Conservation (phyloP, 140 eudicot species). For the Ambrosia hybrid region DNA sequence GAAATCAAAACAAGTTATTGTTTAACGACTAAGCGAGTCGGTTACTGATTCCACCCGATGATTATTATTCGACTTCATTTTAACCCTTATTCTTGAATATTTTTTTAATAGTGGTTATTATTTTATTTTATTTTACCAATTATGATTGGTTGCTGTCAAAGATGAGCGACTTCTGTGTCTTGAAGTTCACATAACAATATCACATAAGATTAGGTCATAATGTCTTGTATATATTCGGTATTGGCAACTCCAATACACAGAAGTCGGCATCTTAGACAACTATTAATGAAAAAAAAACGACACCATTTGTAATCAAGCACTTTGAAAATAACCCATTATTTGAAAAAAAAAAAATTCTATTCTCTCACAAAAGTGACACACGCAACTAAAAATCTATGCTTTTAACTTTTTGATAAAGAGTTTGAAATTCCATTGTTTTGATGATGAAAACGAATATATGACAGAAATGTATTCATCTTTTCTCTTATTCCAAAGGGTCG, state of each 20-base stretch:
- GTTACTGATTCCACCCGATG: not conserved
- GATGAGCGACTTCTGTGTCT: too few species aligned
- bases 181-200: too few species aligned
- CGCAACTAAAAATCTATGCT: not conserved
- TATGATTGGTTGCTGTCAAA: too few species aligned
- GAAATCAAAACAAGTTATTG: slow-evolving; percentile 15
- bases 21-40: not conserved
- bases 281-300: too few species aligned
- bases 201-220: too few species aligned
- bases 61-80: slow-evolving; percentile 18
- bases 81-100: slow-evolving; percentile 11
- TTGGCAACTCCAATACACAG: too few species aligned
- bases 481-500: slow-evolving; percentile 13
- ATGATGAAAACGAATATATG: slow-evolving; percentile 18
- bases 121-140: too few species aligned
- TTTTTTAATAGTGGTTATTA: not conserved
- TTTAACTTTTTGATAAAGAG: not conserved
- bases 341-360: too few species aligned
- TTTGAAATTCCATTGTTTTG: slow-evolving; percentile 18
- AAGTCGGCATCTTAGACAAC: too few species aligned
- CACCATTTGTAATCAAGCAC: too few species aligned
- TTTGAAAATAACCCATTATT: too few species aligned
- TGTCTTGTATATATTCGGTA: too few species aligned
- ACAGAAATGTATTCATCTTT: slow-evolving; percentile 17
- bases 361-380: slow-evolving; percentile 12